Percentiles rank a stretch among this genome's conserved stretches.
These are phyloP conservation scores for Nymphaea thermarum DNA, from an alignment of 164 flowering plant genomes.

Conservation along the genomic window DNA sequence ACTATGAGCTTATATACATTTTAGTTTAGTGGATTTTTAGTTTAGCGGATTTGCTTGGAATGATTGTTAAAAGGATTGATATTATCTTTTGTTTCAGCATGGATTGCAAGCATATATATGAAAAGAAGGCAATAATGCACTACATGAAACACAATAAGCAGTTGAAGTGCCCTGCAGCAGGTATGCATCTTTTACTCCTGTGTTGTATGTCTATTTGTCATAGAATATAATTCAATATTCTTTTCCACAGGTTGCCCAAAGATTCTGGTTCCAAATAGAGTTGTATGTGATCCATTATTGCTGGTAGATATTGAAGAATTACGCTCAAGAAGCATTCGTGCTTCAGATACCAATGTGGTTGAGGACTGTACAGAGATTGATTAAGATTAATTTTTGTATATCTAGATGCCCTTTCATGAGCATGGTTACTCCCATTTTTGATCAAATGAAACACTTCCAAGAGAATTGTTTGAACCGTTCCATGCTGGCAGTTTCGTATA, in stretches of 20 bases:
- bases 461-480: too few relatives aligned
- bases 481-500: too few relatives aligned
- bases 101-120: slow-evolving; percentile 91
- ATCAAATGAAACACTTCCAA: too few relatives aligned
- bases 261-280: slow-evolving; percentile 29
- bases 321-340: slow-evolving; percentile 35
- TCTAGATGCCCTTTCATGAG: too few relatives aligned
- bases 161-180: slow-evolving; percentile 64
- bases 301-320: slow-evolving; percentile 67
- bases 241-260: slow-evolving; percentile 58
- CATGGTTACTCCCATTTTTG: too few relatives aligned
- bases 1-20: too few relatives aligned
- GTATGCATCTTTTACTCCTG: slow-evolving; percentile 17
- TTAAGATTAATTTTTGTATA: slow-evolving; percentile 13
- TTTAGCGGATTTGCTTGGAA: background rate
- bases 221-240: background rate
- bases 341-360: slow-evolving; percentile 19
- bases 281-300: slow-evolving; percentile 56
- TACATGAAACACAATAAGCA: slow-evolving; percentile 24
- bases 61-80: background rate
- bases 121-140: slow-evolving; percentile 47
- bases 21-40: too few relatives aligned
- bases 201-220: background rate
- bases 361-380: slow-evolving; percentile 71
- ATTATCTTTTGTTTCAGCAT: slow-evolving; percentile 29